phyloP scores from a whole-genome alignment of 495 filamentous ascomycete species.

The Aspergillus carlsbadensis region DNA sequence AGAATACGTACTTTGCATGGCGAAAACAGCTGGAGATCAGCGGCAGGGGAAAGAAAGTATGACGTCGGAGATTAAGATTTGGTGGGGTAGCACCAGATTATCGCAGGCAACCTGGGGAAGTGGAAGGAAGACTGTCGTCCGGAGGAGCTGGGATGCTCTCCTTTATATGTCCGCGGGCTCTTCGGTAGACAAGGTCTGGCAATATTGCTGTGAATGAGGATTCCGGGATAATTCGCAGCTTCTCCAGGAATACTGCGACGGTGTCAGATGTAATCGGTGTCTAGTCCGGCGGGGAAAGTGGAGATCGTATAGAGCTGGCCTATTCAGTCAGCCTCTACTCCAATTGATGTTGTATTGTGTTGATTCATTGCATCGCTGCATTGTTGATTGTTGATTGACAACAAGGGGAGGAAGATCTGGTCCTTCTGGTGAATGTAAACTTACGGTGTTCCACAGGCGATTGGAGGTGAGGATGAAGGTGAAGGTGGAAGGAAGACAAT shows the following conservation, averaged over 20 bases:
- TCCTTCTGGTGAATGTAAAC: background rate
- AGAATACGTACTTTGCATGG: constrained; percentile 27
- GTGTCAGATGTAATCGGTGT: constrained; percentile 10
- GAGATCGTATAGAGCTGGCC: constrained; percentile 12
- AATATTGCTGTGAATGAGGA: constrained; percentile 10
- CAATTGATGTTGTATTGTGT: too few relatives aligned
- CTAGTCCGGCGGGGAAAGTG: constrained; percentile 28
- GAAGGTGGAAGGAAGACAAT: too few relatives aligned
- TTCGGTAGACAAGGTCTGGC: constrained; percentile 9
- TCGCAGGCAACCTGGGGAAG: background rate
- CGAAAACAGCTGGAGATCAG: constrained; percentile 17
- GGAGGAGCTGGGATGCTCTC: background rate
- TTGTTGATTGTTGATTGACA: too few relatives aligned
- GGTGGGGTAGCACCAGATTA: constrained; percentile 7
- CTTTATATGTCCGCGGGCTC: constrained; percentile 10
- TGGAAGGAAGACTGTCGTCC: background rate
- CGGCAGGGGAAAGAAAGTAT: constrained; percentile 11
- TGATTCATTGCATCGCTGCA: too few relatives aligned
- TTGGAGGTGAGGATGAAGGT: background rate
- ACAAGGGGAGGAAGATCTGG: too few relatives aligned
- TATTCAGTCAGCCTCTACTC: constrained; percentile 6
- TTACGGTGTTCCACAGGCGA: background rate
- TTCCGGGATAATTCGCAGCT: constrained; percentile 4
- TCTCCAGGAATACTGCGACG: constrained; percentile 8
- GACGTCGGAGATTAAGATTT: constrained; percentile 12